phyloP scores from a whole-genome alignment of 768 basidiomycete species.

The Thelephora aurantiotincta region DNA sequence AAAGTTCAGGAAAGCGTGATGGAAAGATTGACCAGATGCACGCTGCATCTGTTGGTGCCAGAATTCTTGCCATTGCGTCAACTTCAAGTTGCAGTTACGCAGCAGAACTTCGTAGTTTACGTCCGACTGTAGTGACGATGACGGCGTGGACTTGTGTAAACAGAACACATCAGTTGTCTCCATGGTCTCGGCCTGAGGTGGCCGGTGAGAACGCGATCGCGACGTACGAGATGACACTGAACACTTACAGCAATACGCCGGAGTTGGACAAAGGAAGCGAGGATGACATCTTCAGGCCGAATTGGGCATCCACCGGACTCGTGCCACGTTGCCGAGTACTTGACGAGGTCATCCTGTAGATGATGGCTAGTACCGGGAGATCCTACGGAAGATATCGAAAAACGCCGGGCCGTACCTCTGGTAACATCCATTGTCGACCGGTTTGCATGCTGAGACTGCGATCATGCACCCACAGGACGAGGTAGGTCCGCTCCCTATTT shows the following conservation, averaged over 20 bases:
- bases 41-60: conserved; percentile 67
- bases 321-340: conserved; percentile 61
- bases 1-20: conserved; percentile 58
- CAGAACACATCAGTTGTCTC: conserved; percentile 50
- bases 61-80: conserved; percentile 55
- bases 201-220: not conserved
- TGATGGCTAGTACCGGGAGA: conserved; percentile 5
- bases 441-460: conserved; percentile 79
- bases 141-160: conserved; percentile 30
- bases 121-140: conserved; percentile 33
- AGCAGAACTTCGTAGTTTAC: conserved; percentile 64
- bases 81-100: conserved; percentile 54
- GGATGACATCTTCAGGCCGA: conserved; percentile 71
- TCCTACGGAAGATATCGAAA: not conserved
- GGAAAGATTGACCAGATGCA: conserved; percentile 63
- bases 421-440: conserved; percentile 79
- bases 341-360: conserved; percentile 51
- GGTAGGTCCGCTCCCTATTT: conserved; percentile 75
- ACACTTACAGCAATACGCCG: conserved; percentile 63
- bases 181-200: conserved; percentile 45
- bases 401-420: conserved; percentile 29
- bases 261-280: conserved; percentile 63
- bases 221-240: not conserved
- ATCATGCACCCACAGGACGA: conserved; percentile 79
- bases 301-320: conserved; percentile 32